These are phyloP conservation scores for Cornus controversa DNA, from an alignment of 148 eudicot species.

Conservation along the genomic window DNA sequence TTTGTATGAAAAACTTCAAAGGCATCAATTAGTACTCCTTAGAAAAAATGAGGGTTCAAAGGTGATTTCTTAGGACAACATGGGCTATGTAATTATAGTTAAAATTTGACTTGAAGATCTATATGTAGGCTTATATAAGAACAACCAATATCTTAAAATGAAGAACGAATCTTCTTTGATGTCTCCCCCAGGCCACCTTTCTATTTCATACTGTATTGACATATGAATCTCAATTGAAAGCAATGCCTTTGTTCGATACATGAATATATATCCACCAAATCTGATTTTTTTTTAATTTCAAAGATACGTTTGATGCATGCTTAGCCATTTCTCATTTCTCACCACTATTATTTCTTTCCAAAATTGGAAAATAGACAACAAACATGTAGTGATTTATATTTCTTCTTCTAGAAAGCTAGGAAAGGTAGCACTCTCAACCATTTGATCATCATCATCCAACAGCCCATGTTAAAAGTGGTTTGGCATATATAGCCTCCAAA, in stretches of 20 bases:
- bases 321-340: too few species aligned
- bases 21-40: not conserved
- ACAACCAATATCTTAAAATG: slow-evolving; percentile 43
- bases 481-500: too few species aligned
- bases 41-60: not conserved
- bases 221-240: slow-evolving; percentile 13
- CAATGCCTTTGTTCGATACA: slow-evolving; percentile 20
- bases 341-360: too few species aligned
- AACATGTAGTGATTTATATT: too few species aligned
- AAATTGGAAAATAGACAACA: too few species aligned
- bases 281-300: slow-evolving; percentile 21
- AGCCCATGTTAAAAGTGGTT: not conserved
- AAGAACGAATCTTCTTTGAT: slow-evolving; percentile 31
- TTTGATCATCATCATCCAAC: not conserved
- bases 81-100: not conserved
- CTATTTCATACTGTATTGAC: not conserved
- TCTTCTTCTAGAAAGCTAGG: too few species aligned
- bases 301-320: slow-evolving; percentile 30
- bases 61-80: not conserved
- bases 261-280: slow-evolving; percentile 8
- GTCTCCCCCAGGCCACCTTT: slow-evolving; percentile 22
- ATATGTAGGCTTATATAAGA: slow-evolving; percentile 29
- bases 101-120: slow-evolving; percentile 37
- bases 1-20: not conserved
- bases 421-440: not conserved